Evolutionary conservation across 192 early-diverging fungal species (phyloP).

Genomic region (Pilaira anomala): DNA sequence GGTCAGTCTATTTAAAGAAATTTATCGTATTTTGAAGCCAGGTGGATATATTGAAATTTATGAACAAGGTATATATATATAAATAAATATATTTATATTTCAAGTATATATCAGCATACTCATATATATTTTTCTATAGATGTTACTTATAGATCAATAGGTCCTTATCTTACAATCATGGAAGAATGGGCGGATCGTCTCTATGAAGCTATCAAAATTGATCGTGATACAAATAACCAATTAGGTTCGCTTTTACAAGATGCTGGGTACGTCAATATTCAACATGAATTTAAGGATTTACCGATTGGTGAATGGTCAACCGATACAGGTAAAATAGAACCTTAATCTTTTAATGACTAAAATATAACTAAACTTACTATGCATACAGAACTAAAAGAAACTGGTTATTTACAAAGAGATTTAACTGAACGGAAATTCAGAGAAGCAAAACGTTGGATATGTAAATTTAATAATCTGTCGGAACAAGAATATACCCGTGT

Average conservation of each 20-base stretch:
- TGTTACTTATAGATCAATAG: neutral
- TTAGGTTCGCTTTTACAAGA: neutral
- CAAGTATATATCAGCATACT: neutral
- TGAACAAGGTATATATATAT: constrained; percentile 13
- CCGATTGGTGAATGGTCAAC: constrained; percentile 36
- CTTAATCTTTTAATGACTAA: neutral
- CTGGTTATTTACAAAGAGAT: constrained; percentile 31
- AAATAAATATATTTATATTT: neutral
- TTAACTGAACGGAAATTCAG: constrained; percentile 10
- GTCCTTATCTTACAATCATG: neutral
- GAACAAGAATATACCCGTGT: neutral
- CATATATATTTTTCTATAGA: neutral
- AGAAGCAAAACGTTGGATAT: constrained; percentile 1
- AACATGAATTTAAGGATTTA: neutral
- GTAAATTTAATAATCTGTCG: neutral
- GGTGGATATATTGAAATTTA: constrained; percentile 27
- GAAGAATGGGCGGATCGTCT: neutral
- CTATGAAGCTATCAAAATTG: constrained; percentile 4
- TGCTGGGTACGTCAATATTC: constrained; percentile 6
- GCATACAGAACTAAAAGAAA: constrained; percentile 30
- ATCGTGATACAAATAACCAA: neutral
- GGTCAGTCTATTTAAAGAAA: constrained; percentile 20
- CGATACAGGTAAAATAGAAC: constrained; percentile 2
- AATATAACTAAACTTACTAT: too few species aligned
- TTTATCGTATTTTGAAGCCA: constrained; percentile 24